Base-by-base conservation (phyloP, 2,329 filamentous ascomycete species). In the Penicillium sp. region DNA sequence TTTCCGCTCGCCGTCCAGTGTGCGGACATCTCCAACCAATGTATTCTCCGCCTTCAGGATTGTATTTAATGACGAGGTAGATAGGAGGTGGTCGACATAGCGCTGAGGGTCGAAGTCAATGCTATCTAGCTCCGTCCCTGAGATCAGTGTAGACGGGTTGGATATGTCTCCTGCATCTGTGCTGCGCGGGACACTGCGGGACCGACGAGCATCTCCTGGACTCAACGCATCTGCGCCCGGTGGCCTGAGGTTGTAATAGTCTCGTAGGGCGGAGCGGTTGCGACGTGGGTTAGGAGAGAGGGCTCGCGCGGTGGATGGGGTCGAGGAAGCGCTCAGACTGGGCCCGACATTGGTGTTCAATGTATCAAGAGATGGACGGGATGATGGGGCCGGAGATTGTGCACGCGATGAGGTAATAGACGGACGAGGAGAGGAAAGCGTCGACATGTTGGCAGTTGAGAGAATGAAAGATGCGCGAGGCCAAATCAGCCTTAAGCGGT, bases 1-100 rank as follows among this genome's bases (percentile, higher is more conserved):
- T 72, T 98, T 98, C 69, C 93, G 86, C 76, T 98, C 93, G 20
- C 91, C 91, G 62, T 97, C 93, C 14, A 98, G 76, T 2, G 88
- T 90, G 29, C 89, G 75, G 39, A 95, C 91, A 71, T 97, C 91
- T 56, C 67, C 69, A 6, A 74, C 68, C n/a, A 74, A 62, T 6
- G 68, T 70, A 31, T 71, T 69, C 52, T 74, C 71, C 1, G 70
- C 70, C 37, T 70, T 72, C 7, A 74, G 55, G 18, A 74, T 69
- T 2, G 71, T 72, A 2, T 68, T 63, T 6, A 74, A 60, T 1
- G 67, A 68, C 4, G 70, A 72, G 0, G 65, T 68, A 20, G 66
- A 65, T 2, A 74, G 57, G 1, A 74, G 61, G 4, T 71, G 67
- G 14, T 67, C 58, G 8, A 75, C 68, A 50, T 73, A 82, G 6